phyloP scores from a whole-genome alignment of 2,329 filamentous ascomycete species.

The Paracamarosporium sp. region DNA sequence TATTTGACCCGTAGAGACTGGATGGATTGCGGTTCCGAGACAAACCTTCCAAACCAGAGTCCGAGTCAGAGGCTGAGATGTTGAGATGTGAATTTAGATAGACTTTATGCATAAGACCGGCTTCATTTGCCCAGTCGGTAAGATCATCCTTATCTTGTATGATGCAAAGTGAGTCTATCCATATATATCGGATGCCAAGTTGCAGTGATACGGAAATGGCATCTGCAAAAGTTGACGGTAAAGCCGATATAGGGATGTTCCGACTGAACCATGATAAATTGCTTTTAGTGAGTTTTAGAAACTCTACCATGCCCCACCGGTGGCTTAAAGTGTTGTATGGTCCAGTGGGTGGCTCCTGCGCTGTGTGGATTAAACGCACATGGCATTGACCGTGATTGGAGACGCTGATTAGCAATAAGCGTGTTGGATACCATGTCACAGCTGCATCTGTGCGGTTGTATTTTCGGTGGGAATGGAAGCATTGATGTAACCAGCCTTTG shows the following conservation, averaged over 20 bases:
- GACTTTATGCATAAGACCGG: slow-evolving; percentile 6
- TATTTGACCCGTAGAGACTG: background rate
- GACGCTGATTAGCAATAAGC: background rate
- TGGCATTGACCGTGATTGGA: background rate
- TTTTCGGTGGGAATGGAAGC: background rate
- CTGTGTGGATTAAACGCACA: background rate
- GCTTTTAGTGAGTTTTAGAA: background rate
- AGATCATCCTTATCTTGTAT: slow-evolving; percentile 9
- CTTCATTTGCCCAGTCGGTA: slow-evolving; percentile 4
- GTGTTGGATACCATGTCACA: background rate
- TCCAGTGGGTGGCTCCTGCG: background rate
- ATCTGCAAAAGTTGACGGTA: slow-evolving; percentile 7
- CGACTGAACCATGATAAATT: background rate
- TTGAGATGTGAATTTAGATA: slow-evolving; percentile 8
- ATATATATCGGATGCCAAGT: slow-evolving; percentile 14
- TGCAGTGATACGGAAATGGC: background rate
- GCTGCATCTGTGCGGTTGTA: background rate
- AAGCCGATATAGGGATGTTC: background rate
- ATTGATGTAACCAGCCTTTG: background rate
- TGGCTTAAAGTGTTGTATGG: slow-evolving; percentile 7
- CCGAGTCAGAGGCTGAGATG: background rate
- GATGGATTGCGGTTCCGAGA: background rate
- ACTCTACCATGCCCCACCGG: background rate
- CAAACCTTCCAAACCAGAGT: background rate
- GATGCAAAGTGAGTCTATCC: too few species aligned